Conservation (phyloP, 1,284 basidiomycete species). For the Earliella scabrosa region DNA sequence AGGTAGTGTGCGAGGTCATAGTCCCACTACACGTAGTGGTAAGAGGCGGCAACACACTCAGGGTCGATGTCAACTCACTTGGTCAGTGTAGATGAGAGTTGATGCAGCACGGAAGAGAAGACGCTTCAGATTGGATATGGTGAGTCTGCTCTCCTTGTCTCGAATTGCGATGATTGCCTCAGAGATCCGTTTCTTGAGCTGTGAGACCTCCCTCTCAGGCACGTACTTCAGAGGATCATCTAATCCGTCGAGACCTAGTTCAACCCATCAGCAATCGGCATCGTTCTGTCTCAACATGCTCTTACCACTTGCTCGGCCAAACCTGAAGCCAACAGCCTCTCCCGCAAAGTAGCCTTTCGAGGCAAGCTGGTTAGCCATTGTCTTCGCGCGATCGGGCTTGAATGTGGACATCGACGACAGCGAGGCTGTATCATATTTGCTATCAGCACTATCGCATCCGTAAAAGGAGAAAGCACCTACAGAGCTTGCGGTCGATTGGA, state of each 20-base stretch:
- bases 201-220: constrained; percentile 26
- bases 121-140: constrained; percentile 82
- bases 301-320: constrained; percentile 56
- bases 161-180: constrained; percentile 71
- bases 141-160: constrained; percentile 72
- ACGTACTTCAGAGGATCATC: constrained; percentile 21
- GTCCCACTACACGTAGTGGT: constrained; percentile 63
- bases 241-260: constrained; percentile 7
- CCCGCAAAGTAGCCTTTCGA: constrained; percentile 88
- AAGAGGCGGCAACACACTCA: background rate
- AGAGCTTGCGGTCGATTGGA: constrained; percentile 77
- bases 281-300: too few relatives aligned
- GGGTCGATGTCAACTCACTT: constrained; percentile 46
- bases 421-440: constrained; percentile 50
- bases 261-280: too few relatives aligned
- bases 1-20: constrained; percentile 88
- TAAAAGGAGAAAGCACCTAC: constrained; percentile 43
- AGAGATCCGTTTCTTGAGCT: constrained; percentile 72
- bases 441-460: background rate
- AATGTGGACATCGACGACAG: constrained; percentile 59
- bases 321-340: constrained; percentile 81
- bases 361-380: constrained; percentile 79
- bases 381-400: constrained; percentile 79
- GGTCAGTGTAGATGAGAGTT: constrained; percentile 69
- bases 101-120: constrained; percentile 90